Base-by-base conservation (phyloP, 805 yeast species). In the Clavispora vitiphila region DNA sequence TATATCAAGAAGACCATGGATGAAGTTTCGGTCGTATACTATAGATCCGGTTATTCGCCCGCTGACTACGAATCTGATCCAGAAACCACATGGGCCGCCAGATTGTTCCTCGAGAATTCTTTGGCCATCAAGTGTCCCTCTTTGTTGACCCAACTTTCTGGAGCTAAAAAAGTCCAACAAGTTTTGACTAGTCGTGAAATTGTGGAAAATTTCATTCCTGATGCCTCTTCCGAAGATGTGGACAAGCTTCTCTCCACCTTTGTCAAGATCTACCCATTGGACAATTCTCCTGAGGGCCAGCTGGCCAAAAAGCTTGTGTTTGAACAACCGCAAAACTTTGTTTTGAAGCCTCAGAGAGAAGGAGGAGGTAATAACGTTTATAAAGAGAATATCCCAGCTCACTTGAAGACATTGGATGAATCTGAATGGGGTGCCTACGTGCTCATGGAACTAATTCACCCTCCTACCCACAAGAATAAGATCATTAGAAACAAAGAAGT, bases 311-410 rank as follows among this genome's bases (percentile, higher is more conserved):
- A 74, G 45, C 61, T 86, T 35, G 96, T 95, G 1, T 67, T 83
- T 36, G 80, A 77, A 47, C 46, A 62, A 2, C 91, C 96, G 0
- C 78, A 77, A 40, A 71, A 74, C 19, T 93, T 70, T 59, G 99
- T 93, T 1, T 72, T 93, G 53, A 93, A 93, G 58, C 99, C 99
- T 4, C 99, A 93, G 64, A 78, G 99, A 68, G 99, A 93, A 69
- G 99, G 99, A 30, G 99, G 99, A 35, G 99, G 99, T 15, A 89
- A 93, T 62, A 93, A 93, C 60, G 77, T 93, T 41, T 93, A 93
- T 64, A 86, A 86, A 55, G 78, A 80, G 27, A 85, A 87, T 53
- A 93, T 93, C 43, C 96, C 96, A 1, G 68, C 48, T 0, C 91
- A 87, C 56, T 65, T 93, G 53, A 57, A 71, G 10, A 50, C 67